These are phyloP conservation scores for Yarrowia deformans DNA, from an alignment of 805 yeast species.

Conservation along the genomic window DNA sequence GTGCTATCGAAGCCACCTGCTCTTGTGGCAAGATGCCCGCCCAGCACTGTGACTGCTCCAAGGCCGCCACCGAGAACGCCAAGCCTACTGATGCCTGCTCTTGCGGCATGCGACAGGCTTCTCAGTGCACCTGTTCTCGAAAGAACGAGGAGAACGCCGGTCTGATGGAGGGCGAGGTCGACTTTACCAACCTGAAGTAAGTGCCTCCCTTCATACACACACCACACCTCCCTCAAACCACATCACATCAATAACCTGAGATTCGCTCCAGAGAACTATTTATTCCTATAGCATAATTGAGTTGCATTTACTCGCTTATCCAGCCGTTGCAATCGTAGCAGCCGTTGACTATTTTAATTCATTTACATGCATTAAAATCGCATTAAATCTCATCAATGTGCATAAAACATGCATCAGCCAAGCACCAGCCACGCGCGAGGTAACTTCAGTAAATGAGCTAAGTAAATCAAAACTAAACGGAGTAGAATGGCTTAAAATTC, in stretches of 20 bases:
- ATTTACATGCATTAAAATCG: too few species aligned
- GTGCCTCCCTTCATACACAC: background rate
- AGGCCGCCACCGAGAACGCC: conserved; percentile 60
- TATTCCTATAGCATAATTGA: conserved; percentile 24
- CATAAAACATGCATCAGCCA: too few species aligned
- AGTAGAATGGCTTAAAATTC: too few species aligned
- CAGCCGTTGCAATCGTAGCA: too few species aligned
- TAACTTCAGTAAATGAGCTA: too few species aligned
- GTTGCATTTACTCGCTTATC: background rate
- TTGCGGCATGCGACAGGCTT: conserved; percentile 64
- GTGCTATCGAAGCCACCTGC: conserved; percentile 69
- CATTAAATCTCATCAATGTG: too few species aligned
- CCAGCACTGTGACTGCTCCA: conserved; percentile 61
- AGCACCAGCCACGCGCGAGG: too few species aligned
- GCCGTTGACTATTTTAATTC: too few species aligned
- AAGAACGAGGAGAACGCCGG: conserved; percentile 45
- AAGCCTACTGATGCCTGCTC: conserved; percentile 59
- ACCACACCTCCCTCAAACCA: too few species aligned
- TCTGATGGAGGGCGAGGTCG: conserved; percentile 64
- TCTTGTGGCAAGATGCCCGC: conserved; percentile 72
- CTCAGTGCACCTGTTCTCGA: conserved; percentile 64
- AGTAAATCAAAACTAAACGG: too few species aligned
- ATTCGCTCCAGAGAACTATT: conserved; percentile 2
- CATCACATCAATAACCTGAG: background rate
- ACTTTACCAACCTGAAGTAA: conserved; percentile 58